phyloP scores from a whole-genome alignment of 2,329 filamentous ascomycete genomes.

The Atkinsonella texensis region DNA sequence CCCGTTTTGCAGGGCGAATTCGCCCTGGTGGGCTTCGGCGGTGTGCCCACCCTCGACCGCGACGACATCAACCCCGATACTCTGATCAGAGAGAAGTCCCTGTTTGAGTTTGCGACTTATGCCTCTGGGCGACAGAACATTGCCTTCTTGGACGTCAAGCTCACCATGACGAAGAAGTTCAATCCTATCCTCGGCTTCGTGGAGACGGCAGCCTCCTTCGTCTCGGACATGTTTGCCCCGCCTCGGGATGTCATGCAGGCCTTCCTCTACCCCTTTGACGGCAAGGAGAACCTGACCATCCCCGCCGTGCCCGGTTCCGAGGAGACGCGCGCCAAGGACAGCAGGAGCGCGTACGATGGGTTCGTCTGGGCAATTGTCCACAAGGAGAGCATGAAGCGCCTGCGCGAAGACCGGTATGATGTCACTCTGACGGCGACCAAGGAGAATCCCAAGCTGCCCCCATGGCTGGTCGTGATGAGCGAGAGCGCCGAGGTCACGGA shows the following conservation, averaged over 20 bases:
- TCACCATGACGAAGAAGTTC: constrained; percentile 74
- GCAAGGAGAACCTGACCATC: constrained; percentile 70
- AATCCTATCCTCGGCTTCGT: constrained; percentile 55
- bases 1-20: constrained; percentile 69
- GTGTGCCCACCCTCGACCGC: constrained; percentile 35
- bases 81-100: constrained; percentile 72
- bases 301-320: constrained; percentile 49
- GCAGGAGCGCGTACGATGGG: constrained; percentile 65
- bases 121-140: constrained; percentile 86
- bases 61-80: constrained; percentile 25
- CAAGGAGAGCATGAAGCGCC: constrained; percentile 83
- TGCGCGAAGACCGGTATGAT: constrained; percentile 90
- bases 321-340: constrained; percentile 39
- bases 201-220: constrained; percentile 59
- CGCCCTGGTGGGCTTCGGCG: constrained; percentile 70
- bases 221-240: constrained; percentile 63
- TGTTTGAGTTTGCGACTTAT: constrained; percentile 79
- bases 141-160: constrained; percentile 76
- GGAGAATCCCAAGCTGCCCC: constrained; percentile 79
- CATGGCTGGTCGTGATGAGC: constrained; percentile 89
- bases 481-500: constrained; percentile 95
- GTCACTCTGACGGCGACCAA: constrained; percentile 86
- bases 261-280: constrained; percentile 79
- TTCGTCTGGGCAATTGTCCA: constrained; percentile 95
- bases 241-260: constrained; percentile 67